Evolutionary conservation across 768 basidiomycete species (phyloP), one percentile per base, ranked within the genome.

Genomic region (Mycena epipterygia): DNA sequence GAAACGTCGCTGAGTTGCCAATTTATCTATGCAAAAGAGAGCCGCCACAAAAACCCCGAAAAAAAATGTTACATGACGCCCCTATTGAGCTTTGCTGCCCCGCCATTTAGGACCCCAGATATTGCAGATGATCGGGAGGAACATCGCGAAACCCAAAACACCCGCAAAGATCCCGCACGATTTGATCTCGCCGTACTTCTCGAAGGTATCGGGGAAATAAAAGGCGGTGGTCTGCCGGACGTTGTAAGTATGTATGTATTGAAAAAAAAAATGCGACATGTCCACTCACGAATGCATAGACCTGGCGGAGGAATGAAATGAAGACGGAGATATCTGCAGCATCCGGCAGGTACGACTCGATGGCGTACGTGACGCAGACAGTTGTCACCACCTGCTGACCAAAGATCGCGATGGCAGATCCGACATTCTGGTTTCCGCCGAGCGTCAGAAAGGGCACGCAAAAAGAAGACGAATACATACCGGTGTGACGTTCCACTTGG

Each of bases 311-410:
- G 11, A 49, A 29, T 8, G 25, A 23, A 14, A 49, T 49, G 25
- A 49, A 49, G 1, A 25, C 48, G 2, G 48, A 49, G 1, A 29
- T 14, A 14, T 49, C 41, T 5, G 48, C 48, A 3, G 48, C 29
- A 2, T 49, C 48, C 23, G 27, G 25, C 25, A 29, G 25, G 25
- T 49, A 49, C 25, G 48, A 49, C 16, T 49, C 48, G 25, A 49
- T 49, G 48, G 48, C 48, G 48, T 49, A 49, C 8, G 48, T 49
- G 25, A 49, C 48, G 21, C 42, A 59, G 19, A 58, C 56, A 3
- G 56, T 58, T 5, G 56, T 41, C 37, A 59, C 57, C 57, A 44
- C 5, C 29, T 59, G 57, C 48, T 49, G 48, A 11, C 48, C 48
- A 14, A 59, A 59, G 41, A 59, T 29, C 2, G 41, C 57, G 11